phyloP scores from a whole-genome alignment of 1,139 yeast species.

The Lodderomyces beijingensis region DNA sequence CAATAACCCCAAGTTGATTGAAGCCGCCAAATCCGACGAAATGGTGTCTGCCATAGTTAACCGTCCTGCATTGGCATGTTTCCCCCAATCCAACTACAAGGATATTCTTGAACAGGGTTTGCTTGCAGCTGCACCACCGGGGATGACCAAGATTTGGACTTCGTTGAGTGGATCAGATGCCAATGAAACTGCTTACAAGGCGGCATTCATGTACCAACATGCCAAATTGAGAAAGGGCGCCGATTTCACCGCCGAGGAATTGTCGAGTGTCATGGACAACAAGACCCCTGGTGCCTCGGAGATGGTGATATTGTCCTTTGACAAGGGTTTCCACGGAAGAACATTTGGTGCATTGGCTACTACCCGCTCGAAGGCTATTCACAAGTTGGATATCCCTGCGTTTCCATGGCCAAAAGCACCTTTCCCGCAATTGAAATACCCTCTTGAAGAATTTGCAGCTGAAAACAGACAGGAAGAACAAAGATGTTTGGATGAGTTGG shows the following conservation, averaged over 20 bases:
- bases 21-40: constrained; percentile 58
- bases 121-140: constrained; percentile 66
- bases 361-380: constrained; percentile 71
- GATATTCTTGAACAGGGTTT: constrained; percentile 52
- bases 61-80: constrained; percentile 74
- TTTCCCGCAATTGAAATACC: constrained; percentile 63
- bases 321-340: constrained; percentile 73
- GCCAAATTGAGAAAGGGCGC: constrained; percentile 51
- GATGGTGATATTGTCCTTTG: constrained; percentile 63
- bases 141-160: constrained; percentile 62
- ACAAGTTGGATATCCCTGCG: constrained; percentile 71
- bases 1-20: constrained; percentile 65
- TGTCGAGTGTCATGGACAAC: constrained; percentile 60
- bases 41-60: constrained; percentile 66
- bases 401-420: constrained; percentile 78
- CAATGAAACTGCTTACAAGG: constrained; percentile 72
- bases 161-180: constrained; percentile 74
- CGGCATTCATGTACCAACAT: constrained; percentile 73
- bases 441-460: constrained; percentile 48
- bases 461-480: constrained; percentile 59
- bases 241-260: constrained; percentile 54
- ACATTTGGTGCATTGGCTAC: constrained; percentile 69
- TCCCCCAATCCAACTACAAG: constrained; percentile 56
- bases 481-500: constrained; percentile 55
- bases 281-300: constrained; percentile 65